Conservation (phyloP, 257 asterid species). For the Gentiana dahurica region DNA sequence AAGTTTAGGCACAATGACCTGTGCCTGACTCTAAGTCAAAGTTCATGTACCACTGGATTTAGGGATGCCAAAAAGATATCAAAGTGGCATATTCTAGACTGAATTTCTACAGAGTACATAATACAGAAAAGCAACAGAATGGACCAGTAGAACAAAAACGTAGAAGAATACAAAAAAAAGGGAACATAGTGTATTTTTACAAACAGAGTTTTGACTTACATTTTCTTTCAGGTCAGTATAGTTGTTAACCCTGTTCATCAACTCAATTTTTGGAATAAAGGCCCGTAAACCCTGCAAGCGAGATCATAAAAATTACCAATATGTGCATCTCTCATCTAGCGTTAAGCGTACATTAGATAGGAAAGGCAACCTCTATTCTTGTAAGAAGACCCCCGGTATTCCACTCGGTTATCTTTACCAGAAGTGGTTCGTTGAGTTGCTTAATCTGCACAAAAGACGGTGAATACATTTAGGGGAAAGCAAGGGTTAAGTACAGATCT, state of each 20-base stretch:
- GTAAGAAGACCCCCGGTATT: slow-evolving; percentile 93
- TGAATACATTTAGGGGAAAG: background rate
- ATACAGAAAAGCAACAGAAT: background rate
- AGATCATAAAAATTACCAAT: background rate
- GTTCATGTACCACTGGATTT: too few species aligned
- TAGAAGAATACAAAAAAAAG: background rate
- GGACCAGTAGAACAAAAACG: background rate
- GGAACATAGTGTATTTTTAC: background rate
- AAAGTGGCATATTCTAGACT: too few species aligned
- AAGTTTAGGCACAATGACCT: too few species aligned
- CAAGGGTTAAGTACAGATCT: too few species aligned
- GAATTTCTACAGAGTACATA: background rate
- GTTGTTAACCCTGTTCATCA: slow-evolving; percentile 71
- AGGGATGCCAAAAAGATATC: too few species aligned
- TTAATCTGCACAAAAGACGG: slow-evolving; percentile 42
- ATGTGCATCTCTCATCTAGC: background rate
- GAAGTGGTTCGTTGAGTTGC: slow-evolving; percentile 76
- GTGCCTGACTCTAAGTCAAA: too few species aligned
- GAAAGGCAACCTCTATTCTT: slow-evolving; percentile 65
- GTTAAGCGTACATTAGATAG: slow-evolving; percentile 3
- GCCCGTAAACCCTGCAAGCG: slow-evolving; percentile 84
- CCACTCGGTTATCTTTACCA: slow-evolving; percentile 83
- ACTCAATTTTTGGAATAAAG: slow-evolving; percentile 85
- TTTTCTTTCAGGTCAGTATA: slow-evolving; percentile 74
- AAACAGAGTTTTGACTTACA: slow-evolving; percentile 25